Percentiles rank a stretch among this genome's conserved stretches.
phyloP scores from a whole-genome alignment of 2,329 filamentous ascomycete species.

The Mycosphaerella arachidis region DNA sequence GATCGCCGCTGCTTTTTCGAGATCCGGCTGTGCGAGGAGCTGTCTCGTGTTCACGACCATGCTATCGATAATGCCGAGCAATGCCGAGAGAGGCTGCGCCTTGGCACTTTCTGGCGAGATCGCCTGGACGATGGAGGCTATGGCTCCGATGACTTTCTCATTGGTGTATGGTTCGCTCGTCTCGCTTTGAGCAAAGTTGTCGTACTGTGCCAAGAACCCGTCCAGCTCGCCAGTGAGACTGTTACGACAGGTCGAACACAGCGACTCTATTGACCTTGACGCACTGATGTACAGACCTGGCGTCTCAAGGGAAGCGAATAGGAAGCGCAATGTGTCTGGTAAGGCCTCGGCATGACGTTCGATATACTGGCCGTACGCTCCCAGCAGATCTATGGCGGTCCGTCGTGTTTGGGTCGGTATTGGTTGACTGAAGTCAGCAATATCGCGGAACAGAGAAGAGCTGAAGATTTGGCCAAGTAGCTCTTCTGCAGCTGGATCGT shows the following conservation, averaged over 20 bases:
- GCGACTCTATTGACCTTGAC: slow-evolving; percentile 66
- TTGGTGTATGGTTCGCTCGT: slow-evolving; percentile 65
- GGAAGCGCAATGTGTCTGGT: slow-evolving; percentile 65
- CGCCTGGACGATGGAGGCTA: slow-evolving; percentile 71
- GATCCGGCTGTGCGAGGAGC: slow-evolving; percentile 32
- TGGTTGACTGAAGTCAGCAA: slow-evolving; percentile 40
- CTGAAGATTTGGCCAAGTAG: slow-evolving; percentile 59
- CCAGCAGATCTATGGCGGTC: slow-evolving; percentile 65
- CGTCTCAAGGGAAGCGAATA: slow-evolving; percentile 66
- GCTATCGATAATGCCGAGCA: slow-evolving; percentile 58
- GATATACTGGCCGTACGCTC: slow-evolving; percentile 73
- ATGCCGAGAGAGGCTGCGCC: slow-evolving; percentile 50
- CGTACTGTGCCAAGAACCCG: slow-evolving; percentile 68
- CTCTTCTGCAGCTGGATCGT: slow-evolving; percentile 55
- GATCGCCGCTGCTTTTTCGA: slow-evolving; percentile 40
- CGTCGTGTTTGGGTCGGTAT: slow-evolving; percentile 62
- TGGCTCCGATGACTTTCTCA: slow-evolving; percentile 68
- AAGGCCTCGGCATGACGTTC: slow-evolving; percentile 63
- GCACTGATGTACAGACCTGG: slow-evolving; percentile 57
- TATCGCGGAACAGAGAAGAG: slow-evolving; percentile 54
- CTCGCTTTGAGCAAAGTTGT: slow-evolving; percentile 55
- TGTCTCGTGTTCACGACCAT: slow-evolving; percentile 51
- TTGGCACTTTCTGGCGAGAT: slow-evolving; percentile 56
- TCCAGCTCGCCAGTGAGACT: slow-evolving; percentile 63
- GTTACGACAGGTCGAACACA: slow-evolving; percentile 71